Percentiles rank a stretch among this genome's conserved stretches.
Evolutionary conservation across 129 eudicot species (phyloP).

Genomic region (Flaveria sonorensis): DNA sequence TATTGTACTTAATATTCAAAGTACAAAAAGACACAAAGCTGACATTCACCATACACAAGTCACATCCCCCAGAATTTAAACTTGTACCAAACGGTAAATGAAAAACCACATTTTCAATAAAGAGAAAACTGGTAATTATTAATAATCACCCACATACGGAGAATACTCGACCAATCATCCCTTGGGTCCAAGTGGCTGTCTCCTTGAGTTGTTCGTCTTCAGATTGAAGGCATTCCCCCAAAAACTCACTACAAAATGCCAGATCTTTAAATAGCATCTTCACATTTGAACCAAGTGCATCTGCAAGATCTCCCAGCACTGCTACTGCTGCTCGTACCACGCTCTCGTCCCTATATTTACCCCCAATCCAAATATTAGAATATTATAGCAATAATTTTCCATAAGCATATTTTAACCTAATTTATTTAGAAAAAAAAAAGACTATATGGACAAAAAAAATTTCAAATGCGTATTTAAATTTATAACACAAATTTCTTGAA

Average conservation of each 20-base stretch:
- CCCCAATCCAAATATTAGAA: background rate
- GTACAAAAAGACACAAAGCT: background rate
- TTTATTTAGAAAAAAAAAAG: too few species aligned
- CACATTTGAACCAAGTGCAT: conserved; percentile 73
- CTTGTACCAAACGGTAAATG: background rate
- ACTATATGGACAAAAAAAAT: background rate
- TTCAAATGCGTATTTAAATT: too few species aligned
- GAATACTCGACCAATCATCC: conserved; percentile 64
- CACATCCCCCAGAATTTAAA: background rate
- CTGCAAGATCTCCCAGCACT: conserved; percentile 86
- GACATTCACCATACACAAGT: background rate
- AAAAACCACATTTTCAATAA: background rate
- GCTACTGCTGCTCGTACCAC: conserved; percentile 80
- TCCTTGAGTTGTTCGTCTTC: conserved; percentile 81
- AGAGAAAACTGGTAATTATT: background rate
- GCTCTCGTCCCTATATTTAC: conserved; percentile 63
- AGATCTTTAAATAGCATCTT: conserved; percentile 54
- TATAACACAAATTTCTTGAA: too few species aligned
- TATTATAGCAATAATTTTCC: too few species aligned
- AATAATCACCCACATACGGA: conserved; percentile 4
- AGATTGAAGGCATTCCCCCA: conserved; percentile 72
- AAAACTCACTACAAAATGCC: conserved; percentile 49
- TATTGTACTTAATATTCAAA: background rate
- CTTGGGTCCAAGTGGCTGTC: conserved; percentile 86
- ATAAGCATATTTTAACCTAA: too few species aligned